These are phyloP conservation scores for Xylaria nigripes DNA, from an alignment of 495 filamentous ascomycete genomes.

Conservation along the genomic window DNA sequence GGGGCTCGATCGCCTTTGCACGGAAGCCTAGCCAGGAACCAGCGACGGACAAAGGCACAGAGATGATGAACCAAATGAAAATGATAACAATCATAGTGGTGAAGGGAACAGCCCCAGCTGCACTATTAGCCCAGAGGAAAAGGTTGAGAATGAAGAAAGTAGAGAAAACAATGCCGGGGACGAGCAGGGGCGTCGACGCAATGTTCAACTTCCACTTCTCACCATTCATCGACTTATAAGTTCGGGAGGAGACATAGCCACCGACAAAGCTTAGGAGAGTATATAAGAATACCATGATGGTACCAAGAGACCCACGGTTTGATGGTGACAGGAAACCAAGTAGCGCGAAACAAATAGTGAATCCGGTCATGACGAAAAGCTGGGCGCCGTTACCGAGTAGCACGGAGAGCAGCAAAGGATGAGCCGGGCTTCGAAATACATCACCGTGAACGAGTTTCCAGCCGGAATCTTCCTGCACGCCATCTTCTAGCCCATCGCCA, in stretches of 20 bases:
- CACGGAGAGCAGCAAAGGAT: slow-evolving; percentile 75
- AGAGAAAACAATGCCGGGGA: slow-evolving; percentile 80
- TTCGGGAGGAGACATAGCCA: slow-evolving; percentile 79
- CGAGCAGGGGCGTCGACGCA: slow-evolving; percentile 70
- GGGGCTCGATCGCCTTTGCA: slow-evolving; percentile 55
- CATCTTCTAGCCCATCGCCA: slow-evolving; percentile 73
- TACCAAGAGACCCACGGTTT: slow-evolving; percentile 86
- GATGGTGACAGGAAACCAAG: slow-evolving; percentile 91
- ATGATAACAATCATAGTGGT: slow-evolving; percentile 92
- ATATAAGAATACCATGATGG: slow-evolving; percentile 85
- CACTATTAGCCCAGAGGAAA: slow-evolving; percentile 85
- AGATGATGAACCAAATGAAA: slow-evolving; percentile 93
- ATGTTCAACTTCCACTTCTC: slow-evolving; percentile 94
- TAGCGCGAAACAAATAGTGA: slow-evolving; percentile 87
- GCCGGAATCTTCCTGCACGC: slow-evolving; percentile 92
- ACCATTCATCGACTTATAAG: slow-evolving; percentile 87
- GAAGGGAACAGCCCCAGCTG: slow-evolving; percentile 91
- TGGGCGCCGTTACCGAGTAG: slow-evolving; percentile 91
- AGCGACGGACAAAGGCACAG: slow-evolving; percentile 78
- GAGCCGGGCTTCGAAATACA: slow-evolving; percentile 82
- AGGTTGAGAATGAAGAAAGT: slow-evolving; percentile 92
- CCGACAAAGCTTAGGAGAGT: slow-evolving; percentile 88
- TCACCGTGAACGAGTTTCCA: slow-evolving; percentile 99
- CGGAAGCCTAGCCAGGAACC: slow-evolving; percentile 91
- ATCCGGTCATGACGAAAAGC: slow-evolving; percentile 94